Evolutionary conservation across 106 monocot genomes (phyloP).

Genomic region (Apostasia shenzhenica): DNA sequence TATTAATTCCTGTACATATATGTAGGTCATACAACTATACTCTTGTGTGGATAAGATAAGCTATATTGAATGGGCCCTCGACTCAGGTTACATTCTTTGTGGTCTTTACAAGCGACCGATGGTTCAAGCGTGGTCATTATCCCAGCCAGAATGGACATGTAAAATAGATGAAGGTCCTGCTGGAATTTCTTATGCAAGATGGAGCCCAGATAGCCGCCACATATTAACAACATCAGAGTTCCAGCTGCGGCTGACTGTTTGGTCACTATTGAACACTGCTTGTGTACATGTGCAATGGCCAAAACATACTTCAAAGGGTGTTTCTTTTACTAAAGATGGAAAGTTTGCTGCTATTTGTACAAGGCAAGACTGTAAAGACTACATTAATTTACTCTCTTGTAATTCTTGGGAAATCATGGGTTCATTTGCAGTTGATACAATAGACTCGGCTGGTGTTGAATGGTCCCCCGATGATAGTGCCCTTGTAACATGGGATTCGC

Average conservation of each 20-base stretch:
- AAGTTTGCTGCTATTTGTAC: slow-evolving; percentile 94
- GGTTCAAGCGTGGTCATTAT: slow-evolving; percentile 95
- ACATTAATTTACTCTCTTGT: slow-evolving; percentile 86
- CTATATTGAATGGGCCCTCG: slow-evolving; percentile 86
- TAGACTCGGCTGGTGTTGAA: slow-evolving; percentile 81
- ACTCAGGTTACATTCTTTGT: slow-evolving; percentile 94
- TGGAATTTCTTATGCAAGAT: slow-evolving; percentile 88
- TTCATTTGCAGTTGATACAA: slow-evolving; percentile 78
- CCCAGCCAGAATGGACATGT: slow-evolving; percentile 91
- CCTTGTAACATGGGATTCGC: slow-evolving; percentile 88
- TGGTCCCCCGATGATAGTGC: slow-evolving; percentile 99
- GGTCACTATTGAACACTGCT: slow-evolving; percentile 91
- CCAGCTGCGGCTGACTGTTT: slow-evolving; percentile 92
- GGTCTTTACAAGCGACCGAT: slow-evolving; percentile 85
- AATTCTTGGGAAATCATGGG: slow-evolving; percentile 94
- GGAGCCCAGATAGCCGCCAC: slow-evolving; percentile 99
- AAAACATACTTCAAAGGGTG: slow-evolving; percentile 70
- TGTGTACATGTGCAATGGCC: slow-evolving; percentile 95
- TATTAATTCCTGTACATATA: slow-evolving; percentile 1
- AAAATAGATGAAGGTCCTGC: slow-evolving; percentile 92
- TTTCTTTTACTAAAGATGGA: slow-evolving; percentile 92
- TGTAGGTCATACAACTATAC: slow-evolving; percentile 74
- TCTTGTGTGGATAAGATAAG: slow-evolving; percentile 95
- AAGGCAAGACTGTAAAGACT: slow-evolving; percentile 88
- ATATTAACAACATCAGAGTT: slow-evolving; percentile 95